Evolutionary conservation across 2,329 filamentous ascomycete species (phyloP), one percentile per base, ranked within the genome.

Genomic region (Talaromyces pinophilus): DNA sequence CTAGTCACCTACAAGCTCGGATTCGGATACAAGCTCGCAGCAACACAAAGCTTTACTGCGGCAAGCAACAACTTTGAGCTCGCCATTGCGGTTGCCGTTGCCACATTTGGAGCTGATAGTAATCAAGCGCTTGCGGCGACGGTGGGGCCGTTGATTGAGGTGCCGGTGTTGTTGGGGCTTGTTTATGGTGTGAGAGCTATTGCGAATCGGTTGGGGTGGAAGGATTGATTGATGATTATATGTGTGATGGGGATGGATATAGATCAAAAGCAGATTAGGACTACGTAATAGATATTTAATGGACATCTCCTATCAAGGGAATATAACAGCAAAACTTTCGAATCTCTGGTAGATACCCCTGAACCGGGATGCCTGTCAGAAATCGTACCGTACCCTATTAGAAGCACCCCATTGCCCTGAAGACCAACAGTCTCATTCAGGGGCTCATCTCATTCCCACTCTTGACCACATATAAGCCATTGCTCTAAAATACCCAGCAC

Each of bases 1-100:
- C 81, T 81, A 52, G 79, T 88, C 1, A 85, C 87, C 2, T 82
- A 84, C 59, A 84, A 82, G n/a, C 78, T 90, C n/a, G 90, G 92
- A 0, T 93, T 93, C 67, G 87, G 87, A 0, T 96, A 96, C 74
- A 84, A 84, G 42, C 76, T 93, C 0, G 85, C 86, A 1, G 84
- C 85, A 11, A 94, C 92, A 1, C 92, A 96, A 78, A 93, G 91
- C 74, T 95, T 96, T 72, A 96, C 92, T 0, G 93, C 92, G 0
- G 91, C 92, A 0, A 96, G 92, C 76, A 97, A 97, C 74, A 96
- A 97, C 75, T 97, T 97, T 73, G 93, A 97, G 80, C 81, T 97
- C 28, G 92, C 93, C 0, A 96, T 97, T 78, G 92, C 92, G 0
- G 92, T 97, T 0, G 91, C 91, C 0, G 88, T 96, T 2, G 90